Evolutionary conservation across 2,329 filamentous ascomycete species (phyloP), one percentile per base, ranked within the genome.

Genomic region (Aspergillus unguis): DNA sequence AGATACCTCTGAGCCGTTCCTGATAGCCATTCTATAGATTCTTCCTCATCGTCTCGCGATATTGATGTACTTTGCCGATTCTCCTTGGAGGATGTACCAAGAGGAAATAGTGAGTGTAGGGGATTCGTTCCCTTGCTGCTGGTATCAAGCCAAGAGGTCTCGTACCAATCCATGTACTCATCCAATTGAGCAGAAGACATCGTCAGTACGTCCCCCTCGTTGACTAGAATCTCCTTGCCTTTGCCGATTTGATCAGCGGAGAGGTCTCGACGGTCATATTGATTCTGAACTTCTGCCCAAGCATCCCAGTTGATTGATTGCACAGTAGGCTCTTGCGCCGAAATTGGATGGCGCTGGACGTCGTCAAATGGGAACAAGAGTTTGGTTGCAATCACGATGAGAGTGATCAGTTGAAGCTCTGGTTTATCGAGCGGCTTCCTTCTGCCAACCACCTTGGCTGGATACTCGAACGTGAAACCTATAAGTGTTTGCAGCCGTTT

Each of bases 161-260:
- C 84, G 65, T 88, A 92, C 85, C 87, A 94, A 68, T 90, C 83
- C 70, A 95, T 77, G 63, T 91, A 92, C 54, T 87, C 81, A 62
- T 92, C 87, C 35, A 92, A 73, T 57, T 87, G 79, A 25, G 78
- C 71, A 4, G 77, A 71, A 2, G 73, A 76, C 82, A 92, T 85
- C 1, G 73, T 67, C 37, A 85, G 77, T 6, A 89, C 79, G 59
- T 90, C 81, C 3, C 75, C 72, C 50, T 88, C 85, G 5, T 76
- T 80, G 25, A 87, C 67, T n/a, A 75, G 66, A 7, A 83, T 70
- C 64, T 83, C 77, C 59, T 79, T 66, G 66, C 73, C 67, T 70
- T 73, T 69, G 60, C 72, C 68, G 61, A 77, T 56, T 54, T 70
- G 65, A 9, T 71, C 64, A 0, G 63, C 62, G 27, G 63, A 56